Conservation (phyloP, 2,329 filamentous ascomycete species). For the Moelleriella libera region DNA sequence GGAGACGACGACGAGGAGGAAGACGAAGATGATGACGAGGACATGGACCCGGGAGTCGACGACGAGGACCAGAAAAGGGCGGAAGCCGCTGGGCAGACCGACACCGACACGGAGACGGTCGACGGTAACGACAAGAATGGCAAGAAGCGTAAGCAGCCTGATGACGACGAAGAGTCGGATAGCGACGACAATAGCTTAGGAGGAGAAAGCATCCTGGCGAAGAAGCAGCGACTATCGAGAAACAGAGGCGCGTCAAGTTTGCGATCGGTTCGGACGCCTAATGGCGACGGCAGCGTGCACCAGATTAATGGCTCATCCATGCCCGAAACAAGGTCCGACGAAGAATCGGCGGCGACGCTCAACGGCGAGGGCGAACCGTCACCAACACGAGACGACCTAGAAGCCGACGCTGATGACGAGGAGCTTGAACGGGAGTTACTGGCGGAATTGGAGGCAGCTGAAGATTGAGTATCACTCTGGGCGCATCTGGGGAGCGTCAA, state of each 20-base stretch:
- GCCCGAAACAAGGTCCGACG: not conserved
- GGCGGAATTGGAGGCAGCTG: conserved; percentile 38
- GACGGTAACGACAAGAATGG: conserved; percentile 9
- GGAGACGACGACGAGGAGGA: conserved; percentile 23
- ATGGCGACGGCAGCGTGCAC: conserved; percentile 12
- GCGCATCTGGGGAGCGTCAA: too few species aligned
- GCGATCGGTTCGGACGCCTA: conserved; percentile 28
- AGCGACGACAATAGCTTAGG: conserved; percentile 15
- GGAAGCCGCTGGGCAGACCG: conserved; percentile 15
- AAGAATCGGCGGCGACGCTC: not conserved
- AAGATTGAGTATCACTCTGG: conserved; percentile 7
- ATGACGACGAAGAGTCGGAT: conserved; percentile 17
- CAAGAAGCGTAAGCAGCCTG: conserved; percentile 18
- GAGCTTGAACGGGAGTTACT: conserved; percentile 51
- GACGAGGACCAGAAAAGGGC: conserved; percentile 6
- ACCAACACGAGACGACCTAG: conserved; percentile 15
- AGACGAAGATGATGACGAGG: conserved; percentile 6
- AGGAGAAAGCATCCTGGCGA: conserved; percentile 27
- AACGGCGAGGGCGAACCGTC: conserved; percentile 10
- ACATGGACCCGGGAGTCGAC: not conserved
- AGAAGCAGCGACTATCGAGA: conserved; percentile 35
- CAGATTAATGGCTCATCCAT: not conserved
- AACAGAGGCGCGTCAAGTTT: conserved; percentile 30
- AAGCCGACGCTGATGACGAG: conserved; percentile 33
- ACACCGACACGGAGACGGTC: conserved; percentile 15